A percentile compares a stretch with the other conserved stretches of the same genome.
phyloP scores from a whole-genome alignment of 306 rosid genomes.

The Quercus robur region DNA sequence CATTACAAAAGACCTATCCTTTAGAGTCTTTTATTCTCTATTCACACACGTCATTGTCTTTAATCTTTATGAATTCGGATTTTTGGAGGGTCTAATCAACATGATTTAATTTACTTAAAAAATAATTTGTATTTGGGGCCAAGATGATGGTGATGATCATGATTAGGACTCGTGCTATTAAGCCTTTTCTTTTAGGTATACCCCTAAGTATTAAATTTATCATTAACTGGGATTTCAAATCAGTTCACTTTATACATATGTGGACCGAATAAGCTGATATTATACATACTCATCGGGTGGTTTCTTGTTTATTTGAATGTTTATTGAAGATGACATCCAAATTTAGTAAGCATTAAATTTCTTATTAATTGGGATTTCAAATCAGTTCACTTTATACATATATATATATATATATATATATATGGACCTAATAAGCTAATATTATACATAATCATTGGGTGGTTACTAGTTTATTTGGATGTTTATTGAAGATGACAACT shows the following conservation, averaged over 20 bases:
- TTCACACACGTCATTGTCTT: not conserved
- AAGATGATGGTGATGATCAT: not conserved
- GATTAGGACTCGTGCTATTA: no score
- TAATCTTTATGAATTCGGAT: not conserved
- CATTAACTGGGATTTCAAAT: not conserved
- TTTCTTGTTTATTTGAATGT: constrained; percentile 5
- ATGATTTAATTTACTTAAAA: not conserved
- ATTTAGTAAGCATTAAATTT: not conserved
- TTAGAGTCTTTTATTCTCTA: not conserved
- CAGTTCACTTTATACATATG: not conserved
- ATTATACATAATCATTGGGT: not conserved
- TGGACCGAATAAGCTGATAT: not conserved
- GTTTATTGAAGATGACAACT: constrained; percentile 10
- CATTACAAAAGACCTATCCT: constrained; percentile 16
- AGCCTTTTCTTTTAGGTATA: not conserved
- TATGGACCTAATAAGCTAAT: not conserved
- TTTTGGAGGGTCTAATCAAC: not conserved
- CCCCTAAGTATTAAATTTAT: no score
- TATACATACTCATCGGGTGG: not conserved
- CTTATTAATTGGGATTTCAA: not conserved
- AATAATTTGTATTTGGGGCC: not conserved
- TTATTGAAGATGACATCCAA: constrained; percentile 5
- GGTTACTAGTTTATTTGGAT: constrained; percentile 5
- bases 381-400: not conserved
- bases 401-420: not conserved